Evolutionary conservation across 2,329 filamentous ascomycete genomes (phyloP), one percentile per base, ranked within the genome.

Genomic region (Bipolaris zeicola): DNA sequence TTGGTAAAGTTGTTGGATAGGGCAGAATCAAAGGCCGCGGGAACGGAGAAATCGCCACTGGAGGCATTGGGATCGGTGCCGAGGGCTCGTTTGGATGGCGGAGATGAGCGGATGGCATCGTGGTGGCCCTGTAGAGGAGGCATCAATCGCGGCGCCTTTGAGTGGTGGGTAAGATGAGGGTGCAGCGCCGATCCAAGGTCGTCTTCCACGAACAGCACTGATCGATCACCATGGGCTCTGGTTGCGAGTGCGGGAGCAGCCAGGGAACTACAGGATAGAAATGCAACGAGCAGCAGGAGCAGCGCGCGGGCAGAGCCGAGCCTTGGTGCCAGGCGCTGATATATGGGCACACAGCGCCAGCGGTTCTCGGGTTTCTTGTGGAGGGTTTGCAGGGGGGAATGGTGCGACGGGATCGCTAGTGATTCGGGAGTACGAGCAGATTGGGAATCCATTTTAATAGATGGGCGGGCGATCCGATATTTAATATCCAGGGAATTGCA

Each of bases 1-100:
- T 72, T 72, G 8, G 82, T 84, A 70, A 83, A 83, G 68, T 84
- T 84, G 70, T 79, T 82, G 16, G 79, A 79, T 18, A 83, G 66
- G 39, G 75, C 79, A 22, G 79, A 77, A 60, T 82, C 80, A 64
- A 82, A 82, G 16, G 80, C 76, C 22, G 65, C 62, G 4, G 80
- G 80, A 14, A 82, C 60, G 8, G 58, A 34, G 52, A 73, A 75
- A 31, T 63, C 54, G 41, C 62, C 55, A 13, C 60, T 44, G 31
- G 62, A 55, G 31, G 57, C 57, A 22, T 50, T 60, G 7, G 69
- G 53, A 56, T 70, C 71, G 13, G 68, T 72, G 6, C 44, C 46
- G 18, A 75, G 47, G n/a, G 64, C 59, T 18, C 69, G 60, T 52
- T 69, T 71, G 11, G 66, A 66, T 3, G 66, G 58, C 20, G 65